Percentiles rank a stretch among this genome's conserved stretches.
These are phyloP conservation scores for Botrytis byssoidea DNA, from an alignment of 2,329 filamentous ascomycete genomes.

Conservation along the genomic window DNA sequence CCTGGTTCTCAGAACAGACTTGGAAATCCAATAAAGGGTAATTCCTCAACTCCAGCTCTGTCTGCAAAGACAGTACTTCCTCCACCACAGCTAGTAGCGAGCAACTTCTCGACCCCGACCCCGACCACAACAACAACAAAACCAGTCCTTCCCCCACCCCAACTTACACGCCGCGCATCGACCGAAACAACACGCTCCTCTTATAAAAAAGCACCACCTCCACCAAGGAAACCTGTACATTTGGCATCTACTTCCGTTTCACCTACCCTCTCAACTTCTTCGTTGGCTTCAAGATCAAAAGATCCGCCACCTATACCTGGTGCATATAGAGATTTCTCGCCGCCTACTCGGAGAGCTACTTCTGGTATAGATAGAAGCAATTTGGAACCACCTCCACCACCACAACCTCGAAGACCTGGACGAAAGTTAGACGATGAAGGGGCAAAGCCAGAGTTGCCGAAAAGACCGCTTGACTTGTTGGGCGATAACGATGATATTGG, in stretches of 20 bases:
- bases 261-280: constrained; percentile 26
- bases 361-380: constrained; percentile 21
- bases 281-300: constrained; percentile 24
- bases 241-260: constrained; percentile 29
- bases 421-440: constrained; percentile 28
- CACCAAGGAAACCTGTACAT: constrained; percentile 37
- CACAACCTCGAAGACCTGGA: constrained; percentile 31
- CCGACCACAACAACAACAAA: constrained; percentile 19
- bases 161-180: constrained; percentile 32
- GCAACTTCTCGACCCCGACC: constrained; percentile 17
- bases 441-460: constrained; percentile 33
- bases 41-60: constrained; percentile 13
- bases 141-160: constrained; percentile 23
- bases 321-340: constrained; percentile 29
- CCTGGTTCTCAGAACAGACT: constrained; percentile 12
- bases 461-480: constrained; percentile 34
- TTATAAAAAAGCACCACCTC: constrained; percentile 37
- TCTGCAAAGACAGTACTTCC: constrained; percentile 22
- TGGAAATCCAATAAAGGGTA: constrained; percentile 22
- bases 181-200: constrained; percentile 33
- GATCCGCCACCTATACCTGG: constrained; percentile 15
- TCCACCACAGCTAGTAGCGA: constrained; percentile 22
- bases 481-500: constrained; percentile 31
- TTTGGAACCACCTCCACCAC: constrained; percentile 30
- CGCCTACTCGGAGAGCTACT: constrained; percentile 31